phyloP scores from a whole-genome alignment of 75 land plant species.

The Sequoiadendron giganteum region DNA sequence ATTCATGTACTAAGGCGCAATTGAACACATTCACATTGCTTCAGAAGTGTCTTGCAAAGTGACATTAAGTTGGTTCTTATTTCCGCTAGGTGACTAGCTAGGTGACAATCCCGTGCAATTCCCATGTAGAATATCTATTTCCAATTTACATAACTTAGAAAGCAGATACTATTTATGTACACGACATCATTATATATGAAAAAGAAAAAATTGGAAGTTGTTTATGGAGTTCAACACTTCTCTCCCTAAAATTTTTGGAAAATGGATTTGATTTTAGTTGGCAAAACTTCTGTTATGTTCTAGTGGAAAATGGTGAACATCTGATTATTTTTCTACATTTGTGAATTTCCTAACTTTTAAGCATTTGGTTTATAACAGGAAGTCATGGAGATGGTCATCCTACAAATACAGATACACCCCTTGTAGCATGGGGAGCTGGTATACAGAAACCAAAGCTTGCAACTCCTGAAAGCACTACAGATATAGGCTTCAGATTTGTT shows the following conservation, averaged over 20 bases:
- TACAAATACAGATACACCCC: slow-evolving; percentile 90
- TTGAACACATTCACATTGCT: background rate
- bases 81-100: background rate
- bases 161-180: background rate
- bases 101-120: background rate
- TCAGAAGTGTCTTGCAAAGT: background rate
- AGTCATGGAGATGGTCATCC: slow-evolving; percentile 99
- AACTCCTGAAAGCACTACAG: slow-evolving; percentile 32
- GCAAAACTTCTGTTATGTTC: background rate
- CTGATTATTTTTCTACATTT: background rate
- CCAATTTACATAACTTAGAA: background rate
- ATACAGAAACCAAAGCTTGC: slow-evolving; percentile 59
- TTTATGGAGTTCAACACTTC: background rate
- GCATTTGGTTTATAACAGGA: slow-evolving; percentile 34
- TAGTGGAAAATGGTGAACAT: background rate
- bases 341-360: background rate
- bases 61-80: background rate
- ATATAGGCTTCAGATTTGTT: slow-evolving; percentile 64
- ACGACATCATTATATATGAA: background rate
- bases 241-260: background rate
- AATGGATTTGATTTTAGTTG: background rate
- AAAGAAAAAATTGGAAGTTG: background rate
- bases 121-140: background rate
- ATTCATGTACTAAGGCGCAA: background rate
- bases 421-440: slow-evolving; percentile 98